These are phyloP conservation scores for Phanerodontia chrysosporium DNA, from an alignment of 768 basidiomycete genomes.

Conservation along the genomic window DNA sequence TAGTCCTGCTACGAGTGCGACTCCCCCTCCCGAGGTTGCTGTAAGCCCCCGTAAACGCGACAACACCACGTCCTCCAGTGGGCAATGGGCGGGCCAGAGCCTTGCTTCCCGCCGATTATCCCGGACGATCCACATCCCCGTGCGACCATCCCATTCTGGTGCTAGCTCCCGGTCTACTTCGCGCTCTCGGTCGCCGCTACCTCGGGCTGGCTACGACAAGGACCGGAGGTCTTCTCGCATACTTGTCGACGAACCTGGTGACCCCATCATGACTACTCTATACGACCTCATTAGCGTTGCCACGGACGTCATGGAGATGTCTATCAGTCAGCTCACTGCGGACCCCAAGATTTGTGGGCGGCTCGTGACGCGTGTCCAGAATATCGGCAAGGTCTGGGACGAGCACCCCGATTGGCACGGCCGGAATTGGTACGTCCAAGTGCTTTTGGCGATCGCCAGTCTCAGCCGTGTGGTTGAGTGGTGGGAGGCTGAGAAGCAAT, in stretches of 20 bases:
- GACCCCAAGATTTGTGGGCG: slow-evolving; percentile 82
- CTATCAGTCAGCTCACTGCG: slow-evolving; percentile 78
- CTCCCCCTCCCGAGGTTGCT: slow-evolving; percentile 58
- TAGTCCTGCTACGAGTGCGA: slow-evolving; percentile 44
- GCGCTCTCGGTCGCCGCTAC: slow-evolving; percentile 89
- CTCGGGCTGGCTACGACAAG: slow-evolving; percentile 56
- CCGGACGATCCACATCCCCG: slow-evolving; percentile 75
- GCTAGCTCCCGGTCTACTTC: slow-evolving; percentile 93
- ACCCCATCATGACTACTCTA: slow-evolving; percentile 85
- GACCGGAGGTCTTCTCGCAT: slow-evolving; percentile 80
- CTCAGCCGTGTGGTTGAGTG: slow-evolving; percentile 96
- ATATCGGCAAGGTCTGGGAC: slow-evolving; percentile 93
- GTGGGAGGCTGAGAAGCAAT: slow-evolving; percentile 99
- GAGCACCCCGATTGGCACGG: slow-evolving; percentile 98
- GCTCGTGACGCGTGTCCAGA: slow-evolving; percentile 86
- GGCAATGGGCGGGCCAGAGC: slow-evolving; percentile 49
- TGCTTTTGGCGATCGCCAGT: slow-evolving; percentile 91
- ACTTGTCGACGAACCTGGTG: slow-evolving; percentile 78
- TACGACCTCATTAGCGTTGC: slow-evolving; percentile 92
- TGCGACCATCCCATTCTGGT: slow-evolving; percentile 62
- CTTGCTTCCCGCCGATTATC: slow-evolving; percentile 74
- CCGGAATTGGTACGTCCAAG: slow-evolving; percentile 96
- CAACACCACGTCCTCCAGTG: slow-evolving; percentile 32
- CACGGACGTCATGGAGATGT: slow-evolving; percentile 90
- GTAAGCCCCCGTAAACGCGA: slow-evolving; percentile 59